phyloP scores from a whole-genome alignment of 495 filamentous ascomycete genomes.

The Daldinia concentrica region DNA sequence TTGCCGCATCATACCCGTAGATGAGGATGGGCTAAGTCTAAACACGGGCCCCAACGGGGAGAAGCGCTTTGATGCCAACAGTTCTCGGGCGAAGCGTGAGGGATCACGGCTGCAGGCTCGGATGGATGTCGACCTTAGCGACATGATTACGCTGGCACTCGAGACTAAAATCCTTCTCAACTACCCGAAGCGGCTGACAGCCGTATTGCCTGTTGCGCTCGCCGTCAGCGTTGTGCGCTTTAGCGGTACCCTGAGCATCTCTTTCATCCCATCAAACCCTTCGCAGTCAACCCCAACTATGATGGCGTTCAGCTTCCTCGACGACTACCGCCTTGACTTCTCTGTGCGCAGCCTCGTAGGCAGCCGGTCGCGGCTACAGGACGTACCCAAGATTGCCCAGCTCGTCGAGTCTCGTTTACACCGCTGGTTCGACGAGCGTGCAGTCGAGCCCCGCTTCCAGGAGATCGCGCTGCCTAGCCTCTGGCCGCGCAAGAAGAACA shows the following conservation, averaged over 20 bases:
- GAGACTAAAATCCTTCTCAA: slow-evolving; percentile 95
- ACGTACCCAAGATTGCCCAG: slow-evolving; percentile 97
- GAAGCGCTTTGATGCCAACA: slow-evolving; percentile 55
- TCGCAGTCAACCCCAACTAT: slow-evolving; percentile 71
- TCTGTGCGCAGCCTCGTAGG: slow-evolving; percentile 92
- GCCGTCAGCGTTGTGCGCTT: slow-evolving; percentile 92
- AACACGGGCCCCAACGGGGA: slow-evolving; percentile 51
- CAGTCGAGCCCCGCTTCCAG: slow-evolving; percentile 94
- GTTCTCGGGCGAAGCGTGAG: slow-evolving; percentile 63
- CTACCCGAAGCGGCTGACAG: slow-evolving; percentile 87
- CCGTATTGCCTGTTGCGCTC: slow-evolving; percentile 91
- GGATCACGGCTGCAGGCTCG: slow-evolving; percentile 83
- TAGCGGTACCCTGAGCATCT: slow-evolving; percentile 91
- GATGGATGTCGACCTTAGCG: slow-evolving; percentile 96
- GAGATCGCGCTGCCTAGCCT: slow-evolving; percentile 92
- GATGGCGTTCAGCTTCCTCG: slow-evolving; percentile 92
- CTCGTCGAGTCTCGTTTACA: slow-evolving; percentile 91
- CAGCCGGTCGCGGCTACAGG: slow-evolving; percentile 86
- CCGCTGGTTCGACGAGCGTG: slow-evolving; percentile 96
- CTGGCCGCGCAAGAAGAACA: slow-evolving; percentile 91
- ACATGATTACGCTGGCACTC: slow-evolving; percentile 91
- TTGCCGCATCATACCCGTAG: slow-evolving; percentile 87
- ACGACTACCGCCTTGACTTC: slow-evolving; percentile 94
- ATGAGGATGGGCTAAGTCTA: slow-evolving; percentile 69
- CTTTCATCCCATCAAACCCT: slow-evolving; percentile 78